phyloP scores from a whole-genome alignment of 2,329 filamentous ascomycete genomes.

The Alternaria infectoria region DNA sequence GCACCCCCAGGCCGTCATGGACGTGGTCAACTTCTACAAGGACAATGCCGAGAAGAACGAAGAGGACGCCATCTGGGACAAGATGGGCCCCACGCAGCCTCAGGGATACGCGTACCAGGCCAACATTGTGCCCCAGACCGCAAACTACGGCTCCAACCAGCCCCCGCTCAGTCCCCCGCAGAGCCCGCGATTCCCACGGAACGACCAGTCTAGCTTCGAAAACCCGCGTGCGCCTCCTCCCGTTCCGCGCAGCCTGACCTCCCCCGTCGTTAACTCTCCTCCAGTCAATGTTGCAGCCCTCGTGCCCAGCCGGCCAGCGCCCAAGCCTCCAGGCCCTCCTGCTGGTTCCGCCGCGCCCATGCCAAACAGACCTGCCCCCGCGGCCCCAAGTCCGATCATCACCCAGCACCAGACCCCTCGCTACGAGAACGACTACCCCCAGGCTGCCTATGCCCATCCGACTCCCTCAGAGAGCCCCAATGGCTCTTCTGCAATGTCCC shows the following conservation, averaged over 20 bases:
- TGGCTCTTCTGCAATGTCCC: slow-evolving; percentile 44
- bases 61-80: slow-evolving; percentile 91
- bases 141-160: slow-evolving; percentile 53
- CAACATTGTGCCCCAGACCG: slow-evolving; percentile 36
- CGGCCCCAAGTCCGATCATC: slow-evolving; percentile 57
- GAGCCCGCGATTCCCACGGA: slow-evolving; percentile 86
- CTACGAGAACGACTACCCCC: slow-evolving; percentile 51
- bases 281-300: slow-evolving; percentile 53
- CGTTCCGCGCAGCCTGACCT: slow-evolving; percentile 64
- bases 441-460: slow-evolving; percentile 52
- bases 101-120: slow-evolving; percentile 53
- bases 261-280: slow-evolving; percentile 51
- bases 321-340: slow-evolving; percentile 73
- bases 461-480: slow-evolving; percentile 47
- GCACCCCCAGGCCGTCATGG: slow-evolving; percentile 92
- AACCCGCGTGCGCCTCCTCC: slow-evolving; percentile 93
- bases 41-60: slow-evolving; percentile 82
- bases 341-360: slow-evolving; percentile 54
- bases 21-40: slow-evolving; percentile 97
- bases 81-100: slow-evolving; percentile 86
- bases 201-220: slow-evolving; percentile 93
- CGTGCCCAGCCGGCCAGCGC: slow-evolving; percentile 83
- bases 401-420: slow-evolving; percentile 37
- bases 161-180: slow-evolving; percentile 72
- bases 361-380: slow-evolving; percentile 64